Evolutionary conservation across 495 filamentous ascomycete species (phyloP), one percentile per base, ranked within the genome.

Genomic region (Xylaria bambusicola): DNA sequence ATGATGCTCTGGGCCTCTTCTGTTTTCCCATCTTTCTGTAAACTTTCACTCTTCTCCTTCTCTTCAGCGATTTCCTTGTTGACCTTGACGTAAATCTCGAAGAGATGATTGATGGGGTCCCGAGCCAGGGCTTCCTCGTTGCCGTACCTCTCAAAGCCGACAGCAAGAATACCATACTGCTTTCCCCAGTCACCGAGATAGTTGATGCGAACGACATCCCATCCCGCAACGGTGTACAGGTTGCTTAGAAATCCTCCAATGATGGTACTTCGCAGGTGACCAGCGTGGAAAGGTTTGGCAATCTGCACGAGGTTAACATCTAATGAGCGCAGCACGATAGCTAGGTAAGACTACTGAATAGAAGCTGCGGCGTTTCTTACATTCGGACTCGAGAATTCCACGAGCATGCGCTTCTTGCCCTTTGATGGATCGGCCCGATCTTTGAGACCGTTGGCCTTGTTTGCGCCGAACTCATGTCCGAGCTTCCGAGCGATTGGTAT

Each of bases 101-200:
- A 86, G 6, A 88, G 75, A 59, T 88, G 85, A 64, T 85, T 81
- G 64, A 86, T 85, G 12, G 85, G 84, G 58, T 88, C 84, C 35
- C 71, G 66, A 42, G 75, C 62, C 7, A 88, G 72, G 2, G 78
- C 75, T 62, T 82, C 75, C 66, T 88, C 85, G 51, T 80, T 73
- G 2, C 85, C 85, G 60, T 84, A 86, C 51, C 77, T 78, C 58
- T 83, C 77, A 60, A 78, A 88, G 0, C 80, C 84, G 31, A 86
- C 66, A 31, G 82, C 80, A 52, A 88, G 67, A 24, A 88, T 74
- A 57, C 84, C 85, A 44, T 86, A 87, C 60, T 86, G 84, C 64
- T 87, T 87, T 9, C 85, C 85, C 84, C 84, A 88, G 64, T 88
- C 85, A 24, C 85, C 85, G 24, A 88, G 78, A 52, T 86, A 88